phyloP scores from a whole-genome alignment of 2,329 filamentous ascomycete species.

The Ceratocystis albifundus region DNA sequence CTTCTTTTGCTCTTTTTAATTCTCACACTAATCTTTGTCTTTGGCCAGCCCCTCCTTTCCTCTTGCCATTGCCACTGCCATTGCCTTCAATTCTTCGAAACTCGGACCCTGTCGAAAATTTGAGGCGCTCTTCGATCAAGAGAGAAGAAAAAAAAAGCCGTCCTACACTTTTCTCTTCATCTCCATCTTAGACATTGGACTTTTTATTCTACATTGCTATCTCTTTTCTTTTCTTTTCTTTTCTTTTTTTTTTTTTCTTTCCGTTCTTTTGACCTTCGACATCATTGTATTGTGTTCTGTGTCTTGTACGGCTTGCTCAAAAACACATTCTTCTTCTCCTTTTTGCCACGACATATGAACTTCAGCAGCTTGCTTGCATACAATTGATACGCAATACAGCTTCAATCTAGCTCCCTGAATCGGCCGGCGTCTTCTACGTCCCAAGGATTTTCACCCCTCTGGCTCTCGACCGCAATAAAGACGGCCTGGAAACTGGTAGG shows the following conservation, averaged over 20 bases:
- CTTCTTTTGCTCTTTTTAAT: not conserved
- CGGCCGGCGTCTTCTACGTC: not conserved
- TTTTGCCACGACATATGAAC: not conserved
- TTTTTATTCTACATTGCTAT: not conserved
- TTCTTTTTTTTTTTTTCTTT: no score
- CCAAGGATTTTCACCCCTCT: not conserved
- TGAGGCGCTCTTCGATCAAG: not conserved
- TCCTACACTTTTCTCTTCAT: slow-evolving; percentile 9
- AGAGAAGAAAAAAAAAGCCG: not conserved
- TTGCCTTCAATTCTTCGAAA: not conserved
- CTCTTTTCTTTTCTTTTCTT: not conserved
- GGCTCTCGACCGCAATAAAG: slow-evolving; percentile 12
- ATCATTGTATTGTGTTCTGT: not conserved
- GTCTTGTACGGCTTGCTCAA: not conserved
- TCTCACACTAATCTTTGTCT: not conserved
- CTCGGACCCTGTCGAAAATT: slow-evolving; percentile 7
- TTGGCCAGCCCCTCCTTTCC: not conserved
- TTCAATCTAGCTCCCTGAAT: not conserved
- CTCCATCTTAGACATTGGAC: not conserved
- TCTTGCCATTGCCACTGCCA: not conserved
- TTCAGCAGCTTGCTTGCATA: not conserved
- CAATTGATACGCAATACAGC: not conserved
- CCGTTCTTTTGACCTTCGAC: not conserved
- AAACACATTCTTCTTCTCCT: no score
- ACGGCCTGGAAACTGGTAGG: slow-evolving; percentile 10